Evolutionary conservation across 106 monocot species (phyloP).

Genomic region (Platanthera zijinensis): DNA sequence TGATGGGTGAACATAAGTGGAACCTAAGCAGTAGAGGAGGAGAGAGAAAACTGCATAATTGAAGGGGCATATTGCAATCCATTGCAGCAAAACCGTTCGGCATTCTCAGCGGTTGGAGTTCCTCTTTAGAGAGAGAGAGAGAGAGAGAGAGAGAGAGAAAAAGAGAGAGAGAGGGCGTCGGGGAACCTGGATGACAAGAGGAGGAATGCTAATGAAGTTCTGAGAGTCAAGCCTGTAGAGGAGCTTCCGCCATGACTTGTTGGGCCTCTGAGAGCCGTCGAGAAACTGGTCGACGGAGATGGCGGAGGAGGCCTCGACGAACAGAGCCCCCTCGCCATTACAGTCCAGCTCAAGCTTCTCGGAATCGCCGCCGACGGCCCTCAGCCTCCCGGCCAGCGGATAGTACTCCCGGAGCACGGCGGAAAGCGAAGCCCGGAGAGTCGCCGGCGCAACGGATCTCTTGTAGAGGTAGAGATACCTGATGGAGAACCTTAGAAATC

Average conservation of each 20-base stretch:
- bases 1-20: no score
- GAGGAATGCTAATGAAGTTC: constrained; percentile 54
- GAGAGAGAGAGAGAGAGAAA: no score
- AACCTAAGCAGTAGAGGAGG: no score
- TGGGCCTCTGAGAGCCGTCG: constrained; percentile 34
- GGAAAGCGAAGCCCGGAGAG: constrained; percentile 42
- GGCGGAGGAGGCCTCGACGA: constrained; percentile 43
- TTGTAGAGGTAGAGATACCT: constrained; percentile 70
- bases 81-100: no score
- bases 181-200: constrained; percentile 67
- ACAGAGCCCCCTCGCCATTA: constrained; percentile 69
- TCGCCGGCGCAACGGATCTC: constrained; percentile 17
- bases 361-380: constrained; percentile 16
- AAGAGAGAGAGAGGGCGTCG: no score
- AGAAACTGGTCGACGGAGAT: constrained; percentile 53
- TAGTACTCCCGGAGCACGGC: constrained; percentile 56
- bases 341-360: constrained; percentile 81
- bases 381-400: constrained; percentile 76
- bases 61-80: no score
- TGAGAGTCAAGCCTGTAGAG: constrained; percentile 45
- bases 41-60: no score
- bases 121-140: no score
- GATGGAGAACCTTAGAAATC: constrained; percentile 80
- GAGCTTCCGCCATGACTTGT: constrained; percentile 85
- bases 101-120: no score